Evolutionary conservation across 2,329 filamentous ascomycete species (phyloP).

Genomic region (Alternaria viburni): DNA sequence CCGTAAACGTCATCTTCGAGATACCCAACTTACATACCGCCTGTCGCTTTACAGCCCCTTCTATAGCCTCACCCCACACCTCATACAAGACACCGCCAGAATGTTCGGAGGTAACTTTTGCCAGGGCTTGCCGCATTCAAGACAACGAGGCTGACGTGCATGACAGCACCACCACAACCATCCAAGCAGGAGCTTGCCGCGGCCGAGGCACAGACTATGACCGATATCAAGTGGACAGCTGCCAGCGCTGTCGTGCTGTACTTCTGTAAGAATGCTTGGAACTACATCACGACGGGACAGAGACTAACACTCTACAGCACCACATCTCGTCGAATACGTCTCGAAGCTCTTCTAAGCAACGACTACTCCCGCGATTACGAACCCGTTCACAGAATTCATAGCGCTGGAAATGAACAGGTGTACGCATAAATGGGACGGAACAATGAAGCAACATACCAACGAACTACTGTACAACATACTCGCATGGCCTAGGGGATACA

Average conservation of each 20-base stretch:
- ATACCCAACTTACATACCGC: conserved; percentile 2
- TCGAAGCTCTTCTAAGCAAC: conserved; percentile 56
- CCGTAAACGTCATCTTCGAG: conserved; percentile 8
- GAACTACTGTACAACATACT: conserved; percentile 4
- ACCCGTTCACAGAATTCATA: neutral
- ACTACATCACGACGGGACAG: too few species aligned
- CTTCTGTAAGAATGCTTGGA: conserved; percentile 67
- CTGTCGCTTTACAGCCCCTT: conserved; percentile 1
- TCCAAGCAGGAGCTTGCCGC: conserved; percentile 71
- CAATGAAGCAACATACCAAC: neutral
- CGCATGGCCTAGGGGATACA: neutral
- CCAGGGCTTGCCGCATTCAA: too few species aligned
- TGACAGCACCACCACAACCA: conserved; percentile 70
- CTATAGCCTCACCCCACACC: neutral
- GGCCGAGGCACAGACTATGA: conserved; percentile 68
- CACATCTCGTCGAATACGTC: conserved; percentile 62
- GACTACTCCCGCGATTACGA: neutral
- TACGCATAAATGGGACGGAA: neutral
- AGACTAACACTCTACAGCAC: conserved; percentile 48
- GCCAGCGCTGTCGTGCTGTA: conserved; percentile 73
- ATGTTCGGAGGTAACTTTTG: conserved; percentile 62
- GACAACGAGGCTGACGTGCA: conserved; percentile 9
- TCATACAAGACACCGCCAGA: neutral
- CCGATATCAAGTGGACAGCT: conserved; percentile 71
- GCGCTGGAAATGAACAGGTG: neutral